These are phyloP conservation scores for Botrytis hyacinthi DNA, from an alignment of 2,329 filamentous ascomycete genomes.

Conservation along the genomic window DNA sequence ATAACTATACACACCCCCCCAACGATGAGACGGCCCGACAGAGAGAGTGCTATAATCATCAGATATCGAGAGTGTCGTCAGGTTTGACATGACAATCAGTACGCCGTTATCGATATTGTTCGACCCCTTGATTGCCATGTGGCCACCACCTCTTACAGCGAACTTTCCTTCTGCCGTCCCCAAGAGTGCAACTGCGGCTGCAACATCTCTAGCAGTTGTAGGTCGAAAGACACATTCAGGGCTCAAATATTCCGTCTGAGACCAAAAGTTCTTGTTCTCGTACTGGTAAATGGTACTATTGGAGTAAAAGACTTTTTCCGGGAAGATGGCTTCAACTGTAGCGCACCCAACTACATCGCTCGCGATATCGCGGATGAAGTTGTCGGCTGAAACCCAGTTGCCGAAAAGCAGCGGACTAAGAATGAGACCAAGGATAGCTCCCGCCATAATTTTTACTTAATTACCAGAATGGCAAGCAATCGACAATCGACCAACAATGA, in stretches of 20 bases:
- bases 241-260: background rate
- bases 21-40: background rate
- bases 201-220: background rate
- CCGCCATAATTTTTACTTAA: background rate
- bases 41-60: background rate
- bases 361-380: background rate
- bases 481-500: background rate
- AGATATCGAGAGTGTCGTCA: background rate
- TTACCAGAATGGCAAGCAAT: background rate
- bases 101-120: background rate
- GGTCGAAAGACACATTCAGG: background rate
- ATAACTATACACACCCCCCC: background rate
- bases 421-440: background rate
- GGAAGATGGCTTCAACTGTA: background rate
- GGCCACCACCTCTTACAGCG: background rate
- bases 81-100: background rate
- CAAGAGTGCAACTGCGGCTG: background rate
- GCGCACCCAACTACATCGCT: background rate
- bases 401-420: background rate
- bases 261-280: background rate
- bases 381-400: background rate
- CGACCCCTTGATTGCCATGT: background rate
- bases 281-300: background rate
- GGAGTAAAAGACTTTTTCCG: background rate
- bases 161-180: background rate